A percentile compares a stretch with the other conserved stretches of the same genome.
These are phyloP conservation scores for Boletus pseudo-olivaceus DNA, from an alignment of 768 basidiomycete species.

Conservation along the genomic window DNA sequence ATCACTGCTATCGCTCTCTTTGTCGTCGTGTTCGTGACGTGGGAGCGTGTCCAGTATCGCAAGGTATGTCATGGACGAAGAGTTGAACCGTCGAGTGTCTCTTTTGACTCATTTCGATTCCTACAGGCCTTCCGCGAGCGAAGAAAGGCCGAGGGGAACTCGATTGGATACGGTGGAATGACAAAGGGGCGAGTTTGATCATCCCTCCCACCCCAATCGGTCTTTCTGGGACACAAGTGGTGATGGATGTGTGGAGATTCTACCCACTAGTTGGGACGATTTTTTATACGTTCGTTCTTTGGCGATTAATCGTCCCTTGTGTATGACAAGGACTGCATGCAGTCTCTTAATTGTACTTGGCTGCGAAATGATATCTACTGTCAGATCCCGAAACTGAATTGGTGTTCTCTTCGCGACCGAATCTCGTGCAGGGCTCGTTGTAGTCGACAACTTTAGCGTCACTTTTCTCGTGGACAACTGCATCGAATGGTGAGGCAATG, in stretches of 20 bases:
- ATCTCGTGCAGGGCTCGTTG: constrained; percentile 19
- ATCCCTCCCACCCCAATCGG: background rate
- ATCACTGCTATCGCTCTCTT: constrained; percentile 81
- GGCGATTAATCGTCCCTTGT: background rate
- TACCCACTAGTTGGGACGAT: background rate
- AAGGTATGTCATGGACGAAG: constrained; percentile 45
- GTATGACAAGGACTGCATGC: background rate
- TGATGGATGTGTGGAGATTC: background rate
- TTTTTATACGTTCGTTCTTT: constrained; percentile 3
- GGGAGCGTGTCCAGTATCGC: constrained; percentile 84
- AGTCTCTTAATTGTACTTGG: background rate
- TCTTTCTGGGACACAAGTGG: background rate
- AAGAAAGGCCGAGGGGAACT: constrained; percentile 62
- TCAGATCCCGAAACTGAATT: too few relatives aligned
- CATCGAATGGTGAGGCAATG: constrained; percentile 68
- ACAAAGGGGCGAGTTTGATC: constrained; percentile 18
- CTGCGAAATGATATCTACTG: background rate
- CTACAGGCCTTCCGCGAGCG: constrained; percentile 68
- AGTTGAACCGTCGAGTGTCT: background rate
- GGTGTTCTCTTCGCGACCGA: background rate
- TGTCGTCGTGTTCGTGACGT: constrained; percentile 80
- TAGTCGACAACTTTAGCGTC: constrained; percentile 42
- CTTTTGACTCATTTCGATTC: background rate
- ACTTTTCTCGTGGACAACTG: constrained; percentile 75
- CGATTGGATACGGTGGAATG: constrained; percentile 61